phyloP scores from a whole-genome alignment of 352 stramenopile species.

The Pythium grandisporangium region DNA sequence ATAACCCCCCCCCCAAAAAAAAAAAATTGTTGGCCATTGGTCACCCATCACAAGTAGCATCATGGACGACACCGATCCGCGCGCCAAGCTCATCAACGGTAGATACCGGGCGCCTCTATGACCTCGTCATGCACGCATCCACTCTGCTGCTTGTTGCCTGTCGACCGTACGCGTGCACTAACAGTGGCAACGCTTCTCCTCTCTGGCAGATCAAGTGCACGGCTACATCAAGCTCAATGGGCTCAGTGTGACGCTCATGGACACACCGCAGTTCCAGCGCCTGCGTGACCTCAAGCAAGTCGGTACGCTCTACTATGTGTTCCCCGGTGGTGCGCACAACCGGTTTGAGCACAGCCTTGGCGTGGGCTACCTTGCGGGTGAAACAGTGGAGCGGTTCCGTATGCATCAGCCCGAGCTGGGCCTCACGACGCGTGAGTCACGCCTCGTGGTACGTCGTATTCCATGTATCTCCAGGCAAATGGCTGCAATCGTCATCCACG shows the following conservation, averaged over 20 bases:
- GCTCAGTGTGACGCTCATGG: conserved; percentile 81
- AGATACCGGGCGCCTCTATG: neutral
- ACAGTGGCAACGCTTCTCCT: neutral
- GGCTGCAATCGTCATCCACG: no score
- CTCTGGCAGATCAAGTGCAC: conserved; percentile 54
- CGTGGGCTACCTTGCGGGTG: conserved; percentile 89
- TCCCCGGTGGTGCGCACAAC: conserved; percentile 86
- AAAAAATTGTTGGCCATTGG: no score
- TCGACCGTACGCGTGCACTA: neutral
- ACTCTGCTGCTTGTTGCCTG: neutral
- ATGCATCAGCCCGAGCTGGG: conserved; percentile 81
- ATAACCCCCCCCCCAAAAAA: no score
- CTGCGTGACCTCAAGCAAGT: conserved; percentile 94
- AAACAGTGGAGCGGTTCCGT: conserved; percentile 80
- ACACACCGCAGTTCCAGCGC: conserved; percentile 92
- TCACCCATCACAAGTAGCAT: neutral
- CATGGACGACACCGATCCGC: conserved; percentile 7
- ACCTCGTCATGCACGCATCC: neutral
- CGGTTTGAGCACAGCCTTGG: conserved; percentile 96
- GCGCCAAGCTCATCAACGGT: conserved; percentile 65
- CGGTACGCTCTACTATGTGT: conserved; percentile 83
- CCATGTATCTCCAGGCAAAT: no score
- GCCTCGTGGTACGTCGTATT: conserved; percentile 27
- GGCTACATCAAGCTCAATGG: conserved; percentile 73
- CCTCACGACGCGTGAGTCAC: conserved; percentile 84